A percentile compares a stretch with the other conserved stretches of the same genome.
Conservation (phyloP, 306 rosid species). For the Hylodesmum podocarpum region DNA sequence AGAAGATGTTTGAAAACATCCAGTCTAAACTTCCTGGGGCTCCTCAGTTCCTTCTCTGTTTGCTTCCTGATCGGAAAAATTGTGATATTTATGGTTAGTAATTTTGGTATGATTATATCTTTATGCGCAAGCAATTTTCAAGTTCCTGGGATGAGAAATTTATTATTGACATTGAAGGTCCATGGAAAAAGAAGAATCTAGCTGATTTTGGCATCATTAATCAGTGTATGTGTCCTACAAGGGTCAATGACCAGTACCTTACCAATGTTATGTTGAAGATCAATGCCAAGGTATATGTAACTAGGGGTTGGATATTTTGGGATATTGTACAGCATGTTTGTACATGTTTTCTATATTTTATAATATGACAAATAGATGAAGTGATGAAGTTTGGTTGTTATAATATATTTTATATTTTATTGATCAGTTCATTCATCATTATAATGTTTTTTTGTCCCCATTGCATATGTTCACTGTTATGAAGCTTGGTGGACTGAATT, state of each 20-base stretch:
- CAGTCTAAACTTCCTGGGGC: constrained; percentile 88
- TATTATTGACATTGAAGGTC: constrained; percentile 53
- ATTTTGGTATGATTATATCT: background rate
- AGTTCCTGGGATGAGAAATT: background rate
- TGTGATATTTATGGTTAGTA: constrained; percentile 83
- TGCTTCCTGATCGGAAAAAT: constrained; percentile 92
- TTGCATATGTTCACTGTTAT: background rate
- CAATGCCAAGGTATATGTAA: constrained; percentile 82
- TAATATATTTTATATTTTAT: background rate
- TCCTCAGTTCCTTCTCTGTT: constrained; percentile 79
- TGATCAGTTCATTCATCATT: background rate
- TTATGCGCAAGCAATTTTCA: background rate
- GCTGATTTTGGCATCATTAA: constrained; percentile 76
- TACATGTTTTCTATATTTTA: background rate
- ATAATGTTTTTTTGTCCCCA: background rate
- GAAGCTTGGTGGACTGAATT: constrained; percentile 93
- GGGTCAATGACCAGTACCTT: constrained; percentile 78
- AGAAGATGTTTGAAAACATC: constrained; percentile 80
- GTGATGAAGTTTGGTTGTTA: background rate
- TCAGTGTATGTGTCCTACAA: constrained; percentile 82
- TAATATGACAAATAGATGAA: background rate
- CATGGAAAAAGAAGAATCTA: constrained; percentile 92
- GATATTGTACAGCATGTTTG: background rate
- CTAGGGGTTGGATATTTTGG: background rate
- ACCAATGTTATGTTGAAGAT: constrained; percentile 81